phyloP scores from a whole-genome alignment of 768 basidiomycete genomes.

The Fomitopsis pulvina region DNA sequence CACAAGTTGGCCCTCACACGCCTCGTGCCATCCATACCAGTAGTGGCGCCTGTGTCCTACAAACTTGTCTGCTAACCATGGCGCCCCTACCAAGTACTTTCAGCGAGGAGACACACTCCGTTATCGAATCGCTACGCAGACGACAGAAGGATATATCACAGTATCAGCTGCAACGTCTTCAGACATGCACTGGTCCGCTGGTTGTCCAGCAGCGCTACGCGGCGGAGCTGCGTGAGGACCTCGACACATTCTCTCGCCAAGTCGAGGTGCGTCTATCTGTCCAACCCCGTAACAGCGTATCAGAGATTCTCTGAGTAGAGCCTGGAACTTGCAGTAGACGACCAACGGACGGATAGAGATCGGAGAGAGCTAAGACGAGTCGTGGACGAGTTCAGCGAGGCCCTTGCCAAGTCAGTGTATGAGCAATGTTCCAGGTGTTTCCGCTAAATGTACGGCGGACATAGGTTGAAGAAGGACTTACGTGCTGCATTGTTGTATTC shows the following conservation, averaged over 20 bases:
- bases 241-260: conserved; percentile 52
- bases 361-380: conserved; percentile 40
- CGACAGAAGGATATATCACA: conserved; percentile 56
- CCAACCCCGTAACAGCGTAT: neutral
- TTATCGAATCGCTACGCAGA: conserved; percentile 48
- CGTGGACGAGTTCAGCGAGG: conserved; percentile 41
- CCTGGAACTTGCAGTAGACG: conserved; percentile 65
- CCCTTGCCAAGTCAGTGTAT: conserved; percentile 43
- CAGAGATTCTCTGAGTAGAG: conserved; percentile 35
- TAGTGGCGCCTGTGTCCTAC: no score
- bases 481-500: conserved; percentile 67
- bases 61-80: no score
- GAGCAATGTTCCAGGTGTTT: neutral
- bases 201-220: conserved; percentile 65
- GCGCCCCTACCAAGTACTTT: conserved; percentile 53
- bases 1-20: no score
- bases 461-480: conserved; percentile 54
- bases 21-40: no score
- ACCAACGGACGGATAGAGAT: conserved; percentile 54
- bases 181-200: conserved; percentile 62
- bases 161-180: conserved; percentile 72
- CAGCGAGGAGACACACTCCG: conserved; percentile 40
- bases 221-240: conserved; percentile 71
- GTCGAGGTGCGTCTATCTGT: conserved; percentile 50
- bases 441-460: conserved; percentile 5